Base-by-base conservation (phyloP, 2,329 filamentous ascomycete genomes). In the Penicillium sp. region DNA sequence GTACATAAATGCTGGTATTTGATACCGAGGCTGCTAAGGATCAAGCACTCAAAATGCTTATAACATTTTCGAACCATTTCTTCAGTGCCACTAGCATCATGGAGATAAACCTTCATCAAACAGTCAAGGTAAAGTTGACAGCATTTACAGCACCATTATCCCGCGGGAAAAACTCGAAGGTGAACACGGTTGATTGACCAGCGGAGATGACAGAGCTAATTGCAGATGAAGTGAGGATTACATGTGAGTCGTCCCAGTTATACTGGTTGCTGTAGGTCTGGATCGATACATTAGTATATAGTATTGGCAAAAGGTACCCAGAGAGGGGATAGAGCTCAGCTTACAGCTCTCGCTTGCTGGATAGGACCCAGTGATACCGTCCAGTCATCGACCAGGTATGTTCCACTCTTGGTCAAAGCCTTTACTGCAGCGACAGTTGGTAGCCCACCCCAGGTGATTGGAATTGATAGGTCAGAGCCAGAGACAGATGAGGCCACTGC, bases 121-220 rank as follows among this genome's bases (percentile, higher is more conserved):
- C 74, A 13, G 70, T 78, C 54, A 83, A 67, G 3, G 76, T 82
- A 55, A 80, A 82, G 50, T 81, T 79, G 7, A 78, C 73, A 0
- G 68, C 69, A 68, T 84, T 85, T 27, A 76, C 78, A 6, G 69
- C 67, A 11, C 61, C 61, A 48, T 61, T 61, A 34, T 79, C 78
- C 15, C 83, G 71, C 0, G 82, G 82, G 63, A 77, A 84, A 61
- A 84, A 83, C 69, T 85, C 83, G 58, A 84, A 78, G 0, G 76
- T 82, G 53, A 85, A 81, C 0, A 73, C 77, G 0, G 79, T 78
- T 5, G 71, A 69, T 65, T 78, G 69, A 0, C 76, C 78, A 1
- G 76, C 75, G 4, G 72, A 67, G 34, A 81, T 72, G 7, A 85
- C 80, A 0, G 76, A 76, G 47, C 78, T 71, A 38, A 84, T 66